Evolutionary conservation across 805 yeast genomes (phyloP).

Genomic region (Candida endomychidarum): DNA sequence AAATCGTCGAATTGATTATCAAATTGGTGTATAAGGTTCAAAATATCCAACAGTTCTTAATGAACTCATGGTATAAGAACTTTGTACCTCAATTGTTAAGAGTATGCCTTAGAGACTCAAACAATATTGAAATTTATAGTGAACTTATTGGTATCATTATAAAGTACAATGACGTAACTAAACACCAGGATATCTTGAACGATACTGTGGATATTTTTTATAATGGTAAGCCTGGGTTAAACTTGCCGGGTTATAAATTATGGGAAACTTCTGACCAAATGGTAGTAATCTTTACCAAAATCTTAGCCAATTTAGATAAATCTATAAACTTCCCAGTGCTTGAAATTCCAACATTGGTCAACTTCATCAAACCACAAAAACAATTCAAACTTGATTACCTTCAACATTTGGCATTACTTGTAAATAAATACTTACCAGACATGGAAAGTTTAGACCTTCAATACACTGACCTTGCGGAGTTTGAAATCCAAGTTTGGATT

Average conservation of each 20-base stretch:
- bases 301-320: conserved; percentile 56
- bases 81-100: conserved; percentile 27
- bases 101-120: conserved; percentile 10
- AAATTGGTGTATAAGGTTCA: conserved; percentile 31
- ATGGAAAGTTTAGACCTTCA: not conserved
- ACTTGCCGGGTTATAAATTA: conserved; percentile 18
- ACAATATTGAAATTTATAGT: conserved; percentile 36
- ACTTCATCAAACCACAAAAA: conserved; percentile 4
- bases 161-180: conserved; percentile 33
- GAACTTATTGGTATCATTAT: conserved; percentile 43
- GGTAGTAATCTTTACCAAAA: conserved; percentile 42
- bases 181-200: conserved; percentile 48
- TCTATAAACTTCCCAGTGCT: conserved; percentile 12
- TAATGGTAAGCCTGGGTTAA: conserved; percentile 14
- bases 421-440: conserved; percentile 42
- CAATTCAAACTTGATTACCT: conserved; percentile 52
- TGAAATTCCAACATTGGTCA: conserved; percentile 12
- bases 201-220: conserved; percentile 39
- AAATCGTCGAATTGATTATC: conserved; percentile 23
- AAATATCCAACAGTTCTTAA: conserved; percentile 31
- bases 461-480: conserved; percentile 17
- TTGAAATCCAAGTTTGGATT: conserved; percentile 69
- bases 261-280: conserved; percentile 28
- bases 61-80: conserved; percentile 42
- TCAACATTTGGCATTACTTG: conserved; percentile 52